Percentiles rank a stretch among this genome's conserved stretches.
phyloP scores from a whole-genome alignment of 352 stramenopile species.

The Phytophthora megakarya region DNA sequence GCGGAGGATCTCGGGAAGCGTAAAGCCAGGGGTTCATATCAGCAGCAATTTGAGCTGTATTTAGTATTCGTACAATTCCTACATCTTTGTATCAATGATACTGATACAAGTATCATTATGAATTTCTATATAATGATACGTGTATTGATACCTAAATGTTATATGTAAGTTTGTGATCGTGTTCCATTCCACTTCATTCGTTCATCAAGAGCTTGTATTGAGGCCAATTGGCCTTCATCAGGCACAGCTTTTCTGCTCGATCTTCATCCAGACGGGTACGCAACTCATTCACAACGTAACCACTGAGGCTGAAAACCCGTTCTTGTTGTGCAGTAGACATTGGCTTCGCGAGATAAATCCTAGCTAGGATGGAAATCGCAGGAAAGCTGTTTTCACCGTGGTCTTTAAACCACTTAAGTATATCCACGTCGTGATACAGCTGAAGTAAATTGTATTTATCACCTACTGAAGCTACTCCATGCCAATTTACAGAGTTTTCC shows the following conservation, averaged over 20 bases:
- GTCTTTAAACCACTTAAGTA: neutral
- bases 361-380: neutral
- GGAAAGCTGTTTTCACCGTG: neutral
- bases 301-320: conserved; percentile 6
- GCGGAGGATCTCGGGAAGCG: too few species aligned
- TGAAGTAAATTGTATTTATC: conserved; percentile 13
- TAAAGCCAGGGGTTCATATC: too few species aligned
- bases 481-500: conserved; percentile 3
- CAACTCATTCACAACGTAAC: conserved; percentile 8
- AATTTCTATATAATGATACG: too few species aligned
- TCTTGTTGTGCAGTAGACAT: conserved; percentile 5
- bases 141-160: too few species aligned
- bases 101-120: too few species aligned
- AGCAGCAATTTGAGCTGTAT: too few species aligned
- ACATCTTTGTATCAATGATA: too few species aligned
- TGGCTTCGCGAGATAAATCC: conserved; percentile 3
- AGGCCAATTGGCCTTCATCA: too few species aligned
- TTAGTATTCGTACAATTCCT: too few species aligned
- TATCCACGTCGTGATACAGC: conserved; percentile 3
- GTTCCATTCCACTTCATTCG: too few species aligned
- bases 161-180: too few species aligned
- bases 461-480: neutral
- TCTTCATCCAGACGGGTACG: conserved; percentile 5
- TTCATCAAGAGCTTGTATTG: too few species aligned
- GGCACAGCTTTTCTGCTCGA: neutral